Percentiles rank a stretch among this genome's conserved stretches.
Conservation (phyloP, 176 grass and related monocot genomes). For the Zizania latifolia region DNA sequence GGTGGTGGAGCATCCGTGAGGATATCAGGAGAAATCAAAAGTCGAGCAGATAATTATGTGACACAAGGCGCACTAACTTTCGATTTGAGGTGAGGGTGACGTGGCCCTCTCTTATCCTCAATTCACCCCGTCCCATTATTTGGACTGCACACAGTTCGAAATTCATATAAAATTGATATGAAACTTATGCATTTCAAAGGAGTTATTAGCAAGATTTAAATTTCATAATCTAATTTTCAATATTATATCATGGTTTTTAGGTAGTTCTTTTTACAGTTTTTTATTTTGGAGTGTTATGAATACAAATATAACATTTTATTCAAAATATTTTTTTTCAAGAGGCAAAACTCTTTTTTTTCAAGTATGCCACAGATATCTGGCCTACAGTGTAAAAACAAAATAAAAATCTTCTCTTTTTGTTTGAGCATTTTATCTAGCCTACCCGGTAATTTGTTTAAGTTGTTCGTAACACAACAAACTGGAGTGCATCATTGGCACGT, state of each 20-base stretch:
- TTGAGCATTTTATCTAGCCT: not conserved
- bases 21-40: not conserved
- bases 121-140: constrained; percentile 1
- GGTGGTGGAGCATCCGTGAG: constrained; percentile 1
- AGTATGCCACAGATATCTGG: constrained; percentile 1
- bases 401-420: no score
- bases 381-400: not conserved
- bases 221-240: no score
- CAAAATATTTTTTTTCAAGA: no score
- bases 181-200: no score
- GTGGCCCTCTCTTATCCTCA: not conserved
- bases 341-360: no score
- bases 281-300: no score
- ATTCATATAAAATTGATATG: no score
- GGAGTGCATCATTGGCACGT: not conserved
- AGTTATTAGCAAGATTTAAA: no score
- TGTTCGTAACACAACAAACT: not conserved
- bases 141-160: not conserved
- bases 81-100: constrained; percentile 10
- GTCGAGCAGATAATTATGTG: not conserved
- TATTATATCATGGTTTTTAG: no score
- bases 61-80: constrained; percentile 28
- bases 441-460: not conserved
- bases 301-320: no score
- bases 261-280: no score